Conservation (phyloP, 2,329 filamentous ascomycete species). For the Verticillium longisporum region DNA sequence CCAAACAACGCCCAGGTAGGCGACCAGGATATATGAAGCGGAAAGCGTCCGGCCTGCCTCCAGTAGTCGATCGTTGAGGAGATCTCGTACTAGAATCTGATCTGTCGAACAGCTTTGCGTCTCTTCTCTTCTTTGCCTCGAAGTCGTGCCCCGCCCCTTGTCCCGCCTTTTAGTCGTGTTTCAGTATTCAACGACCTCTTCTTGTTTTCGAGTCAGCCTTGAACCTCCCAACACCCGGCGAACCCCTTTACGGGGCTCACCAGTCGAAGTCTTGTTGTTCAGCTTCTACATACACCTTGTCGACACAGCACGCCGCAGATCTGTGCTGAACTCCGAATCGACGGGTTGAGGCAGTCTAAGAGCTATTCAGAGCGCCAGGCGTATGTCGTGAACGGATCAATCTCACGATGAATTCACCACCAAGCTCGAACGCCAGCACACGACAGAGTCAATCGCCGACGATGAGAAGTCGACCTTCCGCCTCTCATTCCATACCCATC, state of each 20-base stretch:
- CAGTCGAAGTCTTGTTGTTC: too few species aligned
- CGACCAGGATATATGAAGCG: neutral
- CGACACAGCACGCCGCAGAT: neutral
- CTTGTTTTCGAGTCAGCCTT: too few species aligned
- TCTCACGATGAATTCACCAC: slow-evolving; percentile 11
- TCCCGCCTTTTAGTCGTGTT: neutral
- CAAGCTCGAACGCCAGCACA: slow-evolving; percentile 4
- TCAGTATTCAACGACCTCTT: too few species aligned
- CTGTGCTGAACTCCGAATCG: neutral
- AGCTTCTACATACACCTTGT: neutral
- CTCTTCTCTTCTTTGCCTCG: neutral
- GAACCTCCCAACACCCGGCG: too few species aligned
- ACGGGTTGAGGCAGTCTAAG: neutral
- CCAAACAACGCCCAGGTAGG: neutral
- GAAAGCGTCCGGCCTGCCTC: neutral
- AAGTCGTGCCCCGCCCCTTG: neutral
- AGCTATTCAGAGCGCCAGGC: neutral
- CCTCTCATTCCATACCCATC: neutral
- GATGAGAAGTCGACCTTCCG: neutral
- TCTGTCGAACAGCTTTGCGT: too few species aligned
- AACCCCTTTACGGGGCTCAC: too few species aligned
- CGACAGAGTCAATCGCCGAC: neutral
- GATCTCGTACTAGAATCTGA: too few species aligned
- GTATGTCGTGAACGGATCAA: neutral
- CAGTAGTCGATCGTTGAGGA: too few species aligned